phyloP scores from a whole-genome alignment of 768 basidiomycete genomes.

The Xerocomellus intermedius region DNA sequence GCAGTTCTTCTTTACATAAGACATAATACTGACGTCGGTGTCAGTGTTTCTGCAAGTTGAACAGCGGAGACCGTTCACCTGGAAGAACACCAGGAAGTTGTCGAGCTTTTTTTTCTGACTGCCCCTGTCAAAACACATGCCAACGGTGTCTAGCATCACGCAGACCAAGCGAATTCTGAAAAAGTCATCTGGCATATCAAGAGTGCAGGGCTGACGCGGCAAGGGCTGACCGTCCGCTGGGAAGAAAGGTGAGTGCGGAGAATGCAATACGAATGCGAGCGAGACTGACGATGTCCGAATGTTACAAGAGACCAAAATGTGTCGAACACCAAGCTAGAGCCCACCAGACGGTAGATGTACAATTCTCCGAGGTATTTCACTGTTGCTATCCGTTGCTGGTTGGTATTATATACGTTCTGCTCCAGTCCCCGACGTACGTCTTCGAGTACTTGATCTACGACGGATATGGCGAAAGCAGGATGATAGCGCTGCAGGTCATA shows the following conservation, averaged over 20 bases:
- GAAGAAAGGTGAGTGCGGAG: constrained; percentile 12
- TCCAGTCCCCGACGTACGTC: constrained; percentile 89
- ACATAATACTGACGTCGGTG: constrained; percentile 63
- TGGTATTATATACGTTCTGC: constrained; percentile 91
- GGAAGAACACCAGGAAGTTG: constrained; percentile 89
- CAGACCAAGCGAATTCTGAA: constrained; percentile 93
- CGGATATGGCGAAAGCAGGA: constrained; percentile 79
- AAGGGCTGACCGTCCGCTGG: constrained; percentile 87
- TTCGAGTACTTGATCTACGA: constrained; percentile 94
- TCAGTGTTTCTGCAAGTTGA: constrained; percentile 2
- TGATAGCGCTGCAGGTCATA: constrained; percentile 95
- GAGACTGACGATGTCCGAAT: constrained; percentile 87
- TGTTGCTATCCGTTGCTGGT: constrained; percentile 88
- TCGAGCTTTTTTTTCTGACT: constrained; percentile 91
- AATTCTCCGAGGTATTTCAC: constrained; percentile 96
- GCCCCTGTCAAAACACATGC: constrained; percentile 96
- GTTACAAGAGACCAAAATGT: constrained; percentile 92
- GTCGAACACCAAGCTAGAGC: constrained; percentile 89
- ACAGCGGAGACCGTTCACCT: constrained; percentile 48
- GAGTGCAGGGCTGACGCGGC: constrained; percentile 66
- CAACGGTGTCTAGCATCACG: constrained; percentile 90
- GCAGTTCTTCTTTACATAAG: constrained; percentile 82
- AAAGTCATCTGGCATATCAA: constrained; percentile 95
- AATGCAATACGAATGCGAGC: not conserved
- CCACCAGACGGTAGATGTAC: constrained; percentile 92